phyloP scores from a whole-genome alignment of 768 basidiomycete genomes.

The Rhizopogon salebrosus region DNA sequence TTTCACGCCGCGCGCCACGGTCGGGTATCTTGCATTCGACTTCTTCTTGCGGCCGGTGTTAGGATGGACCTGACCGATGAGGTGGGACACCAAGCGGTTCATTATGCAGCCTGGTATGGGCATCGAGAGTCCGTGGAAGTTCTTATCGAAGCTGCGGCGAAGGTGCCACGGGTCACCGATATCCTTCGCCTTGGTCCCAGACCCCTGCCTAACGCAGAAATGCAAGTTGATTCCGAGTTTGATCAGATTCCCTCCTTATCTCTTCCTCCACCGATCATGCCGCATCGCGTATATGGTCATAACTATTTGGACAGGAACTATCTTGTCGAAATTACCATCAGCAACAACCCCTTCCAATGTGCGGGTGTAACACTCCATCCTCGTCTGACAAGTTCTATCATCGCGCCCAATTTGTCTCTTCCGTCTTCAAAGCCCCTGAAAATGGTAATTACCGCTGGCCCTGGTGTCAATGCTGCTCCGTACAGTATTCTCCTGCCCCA shows the following conservation, averaged over 20 bases:
- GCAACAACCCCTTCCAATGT: constrained; percentile 38
- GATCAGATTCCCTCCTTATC: constrained; percentile 94
- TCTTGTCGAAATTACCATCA: constrained; percentile 83
- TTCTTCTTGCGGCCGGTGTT: constrained; percentile 78
- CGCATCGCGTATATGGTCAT: constrained; percentile 95
- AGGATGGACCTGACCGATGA: constrained; percentile 80
- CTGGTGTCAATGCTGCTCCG: constrained; percentile 80
- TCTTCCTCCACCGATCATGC: constrained; percentile 96
- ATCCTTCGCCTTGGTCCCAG: constrained; percentile 9
- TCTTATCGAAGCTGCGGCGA: constrained; percentile 41
- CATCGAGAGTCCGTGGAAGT: constrained; percentile 64
- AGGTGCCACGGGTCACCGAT: constrained; percentile 10
- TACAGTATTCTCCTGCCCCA: constrained; percentile 88
- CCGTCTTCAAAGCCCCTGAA: constrained; percentile 79
- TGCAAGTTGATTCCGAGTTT: constrained; percentile 59
- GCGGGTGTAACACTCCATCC: constrained; percentile 59
- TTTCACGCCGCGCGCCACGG: constrained; percentile 93
- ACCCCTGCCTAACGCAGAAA: constrained; percentile 23
- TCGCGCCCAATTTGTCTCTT: constrained; percentile 61
- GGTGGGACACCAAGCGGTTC: constrained; percentile 75
- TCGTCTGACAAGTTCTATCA: constrained; percentile 64
- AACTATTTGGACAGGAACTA: constrained; percentile 86
- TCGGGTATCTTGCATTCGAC: constrained; percentile 61
- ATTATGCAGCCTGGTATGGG: constrained; percentile 97
- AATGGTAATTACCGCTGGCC: constrained; percentile 88